Percentiles rank a stretch among this genome's conserved stretches.
Conservation (phyloP, 257 asterid genomes). For the Fraxinus americana region DNA sequence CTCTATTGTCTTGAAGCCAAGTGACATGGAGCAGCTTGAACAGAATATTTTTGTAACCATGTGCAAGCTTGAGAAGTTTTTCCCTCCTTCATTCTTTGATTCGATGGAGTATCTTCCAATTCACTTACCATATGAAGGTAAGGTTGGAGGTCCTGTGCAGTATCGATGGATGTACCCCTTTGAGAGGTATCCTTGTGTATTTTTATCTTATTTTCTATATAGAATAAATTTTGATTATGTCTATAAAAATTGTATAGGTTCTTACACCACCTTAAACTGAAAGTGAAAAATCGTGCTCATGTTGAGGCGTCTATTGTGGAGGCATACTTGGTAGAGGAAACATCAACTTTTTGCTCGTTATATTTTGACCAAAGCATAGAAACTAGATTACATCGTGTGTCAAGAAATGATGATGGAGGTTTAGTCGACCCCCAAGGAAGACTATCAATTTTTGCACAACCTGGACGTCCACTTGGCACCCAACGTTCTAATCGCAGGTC, state of each 20-base stretch:
- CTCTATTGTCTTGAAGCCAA: neutral
- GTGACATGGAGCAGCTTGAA: neutral
- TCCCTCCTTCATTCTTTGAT: neutral
- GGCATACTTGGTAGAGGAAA: neutral
- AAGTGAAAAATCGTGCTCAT: neutral
- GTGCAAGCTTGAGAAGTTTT: conserved; percentile 5
- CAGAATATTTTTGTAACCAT: neutral
- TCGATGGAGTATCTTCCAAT: neutral
- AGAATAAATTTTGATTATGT: neutral
- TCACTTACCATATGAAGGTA: no score
- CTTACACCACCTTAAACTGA: neutral
- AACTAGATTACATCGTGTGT: neutral
- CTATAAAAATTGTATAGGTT: no score
- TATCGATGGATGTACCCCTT: neutral
- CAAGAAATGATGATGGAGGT: neutral
- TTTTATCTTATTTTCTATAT: neutral
- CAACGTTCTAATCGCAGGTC: neutral
- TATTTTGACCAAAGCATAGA: neutral
- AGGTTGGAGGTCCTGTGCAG: neutral
- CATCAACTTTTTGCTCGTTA: neutral
- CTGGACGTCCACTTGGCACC: no score
- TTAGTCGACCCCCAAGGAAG: neutral
- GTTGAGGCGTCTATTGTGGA: neutral
- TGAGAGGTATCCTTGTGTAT: neutral
- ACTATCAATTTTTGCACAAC: no score